A percentile compares a stretch with the other conserved stretches of the same genome.
Evolutionary conservation across 768 basidiomycete genomes (phyloP).

Genomic region (Podaxis sp.): DNA sequence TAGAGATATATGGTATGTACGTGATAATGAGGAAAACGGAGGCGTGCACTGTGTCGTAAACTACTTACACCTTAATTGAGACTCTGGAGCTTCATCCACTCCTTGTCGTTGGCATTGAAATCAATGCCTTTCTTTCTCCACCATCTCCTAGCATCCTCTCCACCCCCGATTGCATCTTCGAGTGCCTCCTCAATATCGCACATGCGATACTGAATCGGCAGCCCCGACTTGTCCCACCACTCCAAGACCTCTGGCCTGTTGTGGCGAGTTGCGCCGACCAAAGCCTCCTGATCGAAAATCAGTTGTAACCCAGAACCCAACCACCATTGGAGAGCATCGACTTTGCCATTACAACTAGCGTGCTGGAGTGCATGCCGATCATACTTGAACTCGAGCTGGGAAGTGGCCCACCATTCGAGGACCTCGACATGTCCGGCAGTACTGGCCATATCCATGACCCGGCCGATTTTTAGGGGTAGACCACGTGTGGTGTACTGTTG

Average conservation of each 20-base stretch:
- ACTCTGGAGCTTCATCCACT: conserved; percentile 83
- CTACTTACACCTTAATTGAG: conserved; percentile 45
- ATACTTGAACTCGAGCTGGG: conserved; percentile 74
- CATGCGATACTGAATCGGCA: conserved; percentile 82
- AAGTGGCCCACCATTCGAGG: conserved; percentile 83
- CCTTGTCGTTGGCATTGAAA: conserved; percentile 78
- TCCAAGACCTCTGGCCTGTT: conserved; percentile 79
- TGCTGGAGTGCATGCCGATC: conserved; percentile 73
- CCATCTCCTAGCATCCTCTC: conserved; percentile 71
- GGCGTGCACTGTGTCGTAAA: not conserved
- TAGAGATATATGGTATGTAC: not conserved
- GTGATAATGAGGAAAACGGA: conserved; percentile 13
- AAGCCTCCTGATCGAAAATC: conserved; percentile 74
- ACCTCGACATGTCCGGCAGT: conserved; percentile 71
- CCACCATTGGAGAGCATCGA: conserved; percentile 85
- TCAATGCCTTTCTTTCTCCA: conserved; percentile 81
- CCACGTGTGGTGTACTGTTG: conserved; percentile 41
- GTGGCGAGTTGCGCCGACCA: conserved; percentile 76
- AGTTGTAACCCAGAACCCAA: conserved; percentile 70
- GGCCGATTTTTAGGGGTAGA: conserved; percentile 74
- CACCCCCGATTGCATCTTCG: conserved; percentile 83
- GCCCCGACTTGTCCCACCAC: conserved; percentile 82
- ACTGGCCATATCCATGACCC: conserved; percentile 83
- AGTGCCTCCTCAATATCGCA: conserved; percentile 91
- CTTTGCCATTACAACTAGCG: conserved; percentile 75